Base-by-base conservation (phyloP, 257 asterid genomes). In the Henckelia pumila region DNA sequence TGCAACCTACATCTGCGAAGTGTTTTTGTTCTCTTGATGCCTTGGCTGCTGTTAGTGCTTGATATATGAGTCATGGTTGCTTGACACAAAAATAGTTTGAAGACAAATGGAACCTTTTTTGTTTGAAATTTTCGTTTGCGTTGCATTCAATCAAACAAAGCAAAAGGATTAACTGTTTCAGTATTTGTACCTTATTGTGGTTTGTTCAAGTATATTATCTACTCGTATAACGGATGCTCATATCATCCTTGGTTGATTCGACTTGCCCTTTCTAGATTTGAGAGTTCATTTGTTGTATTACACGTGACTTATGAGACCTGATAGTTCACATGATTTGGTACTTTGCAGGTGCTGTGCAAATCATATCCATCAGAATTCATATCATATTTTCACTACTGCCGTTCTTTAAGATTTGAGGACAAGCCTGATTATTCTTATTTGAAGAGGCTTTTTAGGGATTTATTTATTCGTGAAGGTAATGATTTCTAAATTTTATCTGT, bases 311-410 rank as follows among this genome's bases (percentile, higher is more conserved):
- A 47, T 17, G 21, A 47, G 55, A 4, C 55, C 55, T 16, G 20
- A 16, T 4, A 47, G 20, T 5, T 47, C 55, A 16, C 8, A 47
- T 47, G 19, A 47, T 47, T 16, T 47, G 55, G 21, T 47, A 4
- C 17, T 20, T 47, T 47, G 21, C 55, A 47, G 55, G 5, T 47
- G 8, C 19, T 47, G 55, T 47, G 55, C 21, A 47, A 47, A 17
- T 47, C 55, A 47, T 78, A 78, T 72, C 86, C 89, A 72, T 66
- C 86, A 20, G 89, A 83, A 52, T 83, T 83, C 67, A 78, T 82
- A n/a, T 81, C 89, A 52, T 83, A 78, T 80, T 83, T 83, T 71
- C 89, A 83, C 56, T 83, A 80, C 26, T 83, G 89, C 5, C 86
- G 89, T 53, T 83, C 89, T 16, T 79, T 83, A 61, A 78, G 81